These are phyloP conservation scores for Alternaria atra DNA, from an alignment of 2,329 filamentous ascomycete genomes.

Conservation along the genomic window DNA sequence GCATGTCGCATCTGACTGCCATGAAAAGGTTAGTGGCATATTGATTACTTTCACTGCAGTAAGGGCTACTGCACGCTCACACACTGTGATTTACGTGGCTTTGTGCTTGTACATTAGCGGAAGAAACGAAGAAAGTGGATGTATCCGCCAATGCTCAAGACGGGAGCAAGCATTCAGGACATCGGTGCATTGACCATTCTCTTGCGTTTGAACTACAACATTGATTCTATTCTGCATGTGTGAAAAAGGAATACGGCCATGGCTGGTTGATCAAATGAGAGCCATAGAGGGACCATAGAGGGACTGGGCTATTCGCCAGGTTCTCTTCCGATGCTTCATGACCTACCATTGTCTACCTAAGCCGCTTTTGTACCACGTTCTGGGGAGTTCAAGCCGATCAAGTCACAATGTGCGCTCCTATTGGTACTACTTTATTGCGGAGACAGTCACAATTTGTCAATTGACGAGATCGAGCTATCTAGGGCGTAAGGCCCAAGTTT, in stretches of 20 bases:
- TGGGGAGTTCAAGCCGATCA: no score
- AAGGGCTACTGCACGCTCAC: not conserved
- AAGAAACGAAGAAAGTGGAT: not conserved
- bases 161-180: not conserved
- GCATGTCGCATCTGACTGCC: not conserved
- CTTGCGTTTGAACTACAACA: not conserved
- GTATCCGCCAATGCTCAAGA: not conserved
- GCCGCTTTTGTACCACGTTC: no score
- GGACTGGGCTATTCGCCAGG: no score
- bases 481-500: no score
- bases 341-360: no score
- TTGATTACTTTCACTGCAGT: not conserved
- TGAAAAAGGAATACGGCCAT: no score
- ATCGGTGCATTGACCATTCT: not conserved
- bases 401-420: no score
- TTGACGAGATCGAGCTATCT: no score
- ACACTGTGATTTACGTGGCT: not conserved
- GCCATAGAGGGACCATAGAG: no score
- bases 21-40: not conserved
- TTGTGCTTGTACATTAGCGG: not conserved
- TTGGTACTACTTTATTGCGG: not conserved
- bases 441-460: no score
- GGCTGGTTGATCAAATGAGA: no score
- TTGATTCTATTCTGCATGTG: not conserved
- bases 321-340: no score